Evolutionary conservation across 495 filamentous ascomycete species (phyloP).

Genomic region (Astrocystis sublimbata): DNA sequence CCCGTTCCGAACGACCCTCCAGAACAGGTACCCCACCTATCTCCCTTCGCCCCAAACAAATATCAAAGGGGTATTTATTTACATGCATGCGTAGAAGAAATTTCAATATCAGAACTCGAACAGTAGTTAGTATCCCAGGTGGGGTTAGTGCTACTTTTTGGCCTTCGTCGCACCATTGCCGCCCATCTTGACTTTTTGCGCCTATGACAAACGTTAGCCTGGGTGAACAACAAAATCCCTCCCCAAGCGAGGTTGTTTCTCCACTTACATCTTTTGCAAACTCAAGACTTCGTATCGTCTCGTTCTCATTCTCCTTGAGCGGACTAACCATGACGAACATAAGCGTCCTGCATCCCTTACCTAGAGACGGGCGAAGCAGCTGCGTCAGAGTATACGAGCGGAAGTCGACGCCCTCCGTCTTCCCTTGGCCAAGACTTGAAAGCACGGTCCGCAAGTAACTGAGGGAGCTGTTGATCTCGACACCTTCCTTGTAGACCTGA

Average conservation of each 20-base stretch:
- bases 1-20: background rate
- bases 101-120: background rate
- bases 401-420: slow-evolving; percentile 88
- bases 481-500: slow-evolving; percentile 87
- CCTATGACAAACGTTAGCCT: slow-evolving; percentile 24
- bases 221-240: no score
- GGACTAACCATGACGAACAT: slow-evolving; percentile 99
- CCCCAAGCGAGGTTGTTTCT: no score
- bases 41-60: background rate
- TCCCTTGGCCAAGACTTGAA: slow-evolving; percentile 81
- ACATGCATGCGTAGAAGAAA: background rate
- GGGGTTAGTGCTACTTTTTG: slow-evolving; percentile 18
- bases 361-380: slow-evolving; percentile 89
- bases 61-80: slow-evolving; percentile 12
- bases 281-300: slow-evolving; percentile 92
- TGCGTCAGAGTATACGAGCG: slow-evolving; percentile 97
- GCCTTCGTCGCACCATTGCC: slow-evolving; percentile 22
- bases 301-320: slow-evolving; percentile 83
- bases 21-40: background rate
- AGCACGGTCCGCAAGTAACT: slow-evolving; percentile 95
- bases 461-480: slow-evolving; percentile 94
- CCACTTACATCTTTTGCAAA: slow-evolving; percentile 85
- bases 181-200: slow-evolving; percentile 38
- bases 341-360: slow-evolving; percentile 94
- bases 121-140: background rate